A percentile compares a stretch with the other conserved stretches of the same genome.
These are phyloP conservation scores for Colletotrichum paranaense DNA, from an alignment of 2,329 filamentous ascomycete species.

Conservation along the genomic window DNA sequence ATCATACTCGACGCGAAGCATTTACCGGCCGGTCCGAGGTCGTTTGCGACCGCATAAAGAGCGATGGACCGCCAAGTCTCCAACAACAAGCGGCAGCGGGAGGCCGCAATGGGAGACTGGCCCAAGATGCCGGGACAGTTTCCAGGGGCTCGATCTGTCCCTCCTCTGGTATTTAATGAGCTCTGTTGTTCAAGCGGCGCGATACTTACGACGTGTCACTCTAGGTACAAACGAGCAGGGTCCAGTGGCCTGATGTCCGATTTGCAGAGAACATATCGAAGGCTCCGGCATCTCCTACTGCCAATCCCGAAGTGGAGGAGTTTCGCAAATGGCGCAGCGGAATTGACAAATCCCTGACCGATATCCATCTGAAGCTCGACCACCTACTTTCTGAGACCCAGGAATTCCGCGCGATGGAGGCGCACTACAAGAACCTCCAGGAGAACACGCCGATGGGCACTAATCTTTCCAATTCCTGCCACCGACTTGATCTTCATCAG, in stretches of 20 bases:
- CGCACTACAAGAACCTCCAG: neutral
- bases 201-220: neutral
- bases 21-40: neutral
- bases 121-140: neutral
- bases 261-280: neutral
- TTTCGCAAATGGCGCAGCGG: slow-evolving; percentile 7
- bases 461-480: slow-evolving; percentile 9
- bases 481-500: slow-evolving; percentile 11
- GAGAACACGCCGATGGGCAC: slow-evolving; percentile 16
- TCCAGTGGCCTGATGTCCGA: neutral
- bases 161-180: neutral
- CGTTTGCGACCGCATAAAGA: neutral
- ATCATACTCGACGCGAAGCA: too few species aligned
- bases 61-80: neutral
- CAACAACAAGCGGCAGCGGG: neutral
- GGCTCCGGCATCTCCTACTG: neutral
- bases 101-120: neutral
- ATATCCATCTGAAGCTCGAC: slow-evolving; percentile 16
- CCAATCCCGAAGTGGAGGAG: neutral
- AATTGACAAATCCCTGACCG: neutral
- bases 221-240: neutral
- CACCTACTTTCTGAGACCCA: slow-evolving; percentile 10
- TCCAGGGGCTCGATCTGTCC: neutral
- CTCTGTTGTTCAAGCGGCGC: too few species aligned
- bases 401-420: slow-evolving; percentile 16